Evolutionary conservation across 371 early-diverging fungal species (phyloP).

Genomic region (Mucor saturninus): DNA sequence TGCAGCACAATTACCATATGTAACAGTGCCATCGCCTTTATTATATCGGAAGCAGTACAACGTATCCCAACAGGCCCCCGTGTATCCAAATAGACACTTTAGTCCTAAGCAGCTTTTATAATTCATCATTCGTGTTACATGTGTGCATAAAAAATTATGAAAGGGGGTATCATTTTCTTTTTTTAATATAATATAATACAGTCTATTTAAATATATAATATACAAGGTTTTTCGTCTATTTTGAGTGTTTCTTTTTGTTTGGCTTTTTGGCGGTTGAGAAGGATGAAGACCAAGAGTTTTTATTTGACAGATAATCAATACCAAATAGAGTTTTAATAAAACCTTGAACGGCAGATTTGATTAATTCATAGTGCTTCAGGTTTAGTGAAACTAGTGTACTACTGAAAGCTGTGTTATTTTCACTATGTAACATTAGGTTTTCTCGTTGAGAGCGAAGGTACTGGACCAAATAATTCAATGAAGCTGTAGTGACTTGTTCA

Average conservation of each 20-base stretch:
- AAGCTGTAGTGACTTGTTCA: constrained; percentile 18
- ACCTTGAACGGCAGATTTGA: constrained; percentile 41
- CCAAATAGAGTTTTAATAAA: constrained; percentile 24
- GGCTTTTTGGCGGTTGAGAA: background rate
- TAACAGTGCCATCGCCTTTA: background rate
- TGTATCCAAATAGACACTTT: background rate
- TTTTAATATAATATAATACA: background rate
- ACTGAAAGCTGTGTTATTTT: constrained; percentile 20
- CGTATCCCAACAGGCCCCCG: background rate
- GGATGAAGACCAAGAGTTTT: background rate
- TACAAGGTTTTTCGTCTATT: no score
- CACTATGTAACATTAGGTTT: constrained; percentile 25
- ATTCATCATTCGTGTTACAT: no score
- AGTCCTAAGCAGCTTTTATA: background rate
- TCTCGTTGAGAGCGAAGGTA: constrained; percentile 37
- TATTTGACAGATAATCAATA: constrained; percentile 1
- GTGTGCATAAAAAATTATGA: no score
- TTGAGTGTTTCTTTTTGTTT: background rate
- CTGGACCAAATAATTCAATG: constrained; percentile 32
- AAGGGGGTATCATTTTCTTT: no score
- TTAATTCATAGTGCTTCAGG: constrained; percentile 33
- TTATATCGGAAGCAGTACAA: background rate
- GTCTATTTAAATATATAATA: background rate
- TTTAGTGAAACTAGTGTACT: constrained; percentile 22
- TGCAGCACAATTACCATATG: no score